A percentile compares a stretch with the other conserved stretches of the same genome.
phyloP scores from a whole-genome alignment of 306 rosid species.

The Trifolium dubium region DNA sequence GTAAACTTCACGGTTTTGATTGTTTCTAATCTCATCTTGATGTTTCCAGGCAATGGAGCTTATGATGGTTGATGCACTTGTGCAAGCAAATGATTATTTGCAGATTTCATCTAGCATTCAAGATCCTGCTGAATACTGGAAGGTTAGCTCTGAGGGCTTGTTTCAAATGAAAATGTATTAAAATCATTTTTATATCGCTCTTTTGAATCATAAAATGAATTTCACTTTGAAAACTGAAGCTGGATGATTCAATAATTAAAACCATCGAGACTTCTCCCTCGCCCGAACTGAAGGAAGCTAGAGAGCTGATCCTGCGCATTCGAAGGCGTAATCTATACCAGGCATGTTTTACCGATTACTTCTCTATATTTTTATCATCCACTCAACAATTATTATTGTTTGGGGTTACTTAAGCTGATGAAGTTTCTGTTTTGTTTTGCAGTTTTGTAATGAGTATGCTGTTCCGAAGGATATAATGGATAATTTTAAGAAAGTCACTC shows the following conservation, averaged over 20 bases:
- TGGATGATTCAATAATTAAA: slow-evolving; percentile 84
- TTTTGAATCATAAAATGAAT: slow-evolving; percentile 7
- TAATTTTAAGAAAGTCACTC: slow-evolving; percentile 78
- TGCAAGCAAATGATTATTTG: slow-evolving; percentile 72
- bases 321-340: slow-evolving; percentile 90
- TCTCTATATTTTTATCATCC: slow-evolving; percentile 25
- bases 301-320: slow-evolving; percentile 79
- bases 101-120: slow-evolving; percentile 67
- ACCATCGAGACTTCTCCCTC: slow-evolving; percentile 79
- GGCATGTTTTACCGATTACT: slow-evolving; percentile 48
- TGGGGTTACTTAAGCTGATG: slow-evolving; percentile 14
- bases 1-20: slow-evolving; percentile 15
- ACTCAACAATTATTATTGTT: background rate
- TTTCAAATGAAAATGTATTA: slow-evolving; percentile 26
- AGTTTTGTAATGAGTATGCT: slow-evolving; percentile 96
- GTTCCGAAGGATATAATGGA: slow-evolving; percentile 84
- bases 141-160: slow-evolving; percentile 55
- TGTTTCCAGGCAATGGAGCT: slow-evolving; percentile 87
- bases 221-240: slow-evolving; percentile 60
- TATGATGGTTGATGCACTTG: slow-evolving; percentile 84
- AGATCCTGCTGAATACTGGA: slow-evolving; percentile 87
- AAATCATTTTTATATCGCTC: slow-evolving; percentile 19
- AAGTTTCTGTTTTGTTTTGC: slow-evolving; percentile 38
- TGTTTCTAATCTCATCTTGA: slow-evolving; percentile 36
- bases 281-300: slow-evolving; percentile 75